Evolutionary conservation across 768 basidiomycete genomes (phyloP).

Genomic region (Russula brevipes): DNA sequence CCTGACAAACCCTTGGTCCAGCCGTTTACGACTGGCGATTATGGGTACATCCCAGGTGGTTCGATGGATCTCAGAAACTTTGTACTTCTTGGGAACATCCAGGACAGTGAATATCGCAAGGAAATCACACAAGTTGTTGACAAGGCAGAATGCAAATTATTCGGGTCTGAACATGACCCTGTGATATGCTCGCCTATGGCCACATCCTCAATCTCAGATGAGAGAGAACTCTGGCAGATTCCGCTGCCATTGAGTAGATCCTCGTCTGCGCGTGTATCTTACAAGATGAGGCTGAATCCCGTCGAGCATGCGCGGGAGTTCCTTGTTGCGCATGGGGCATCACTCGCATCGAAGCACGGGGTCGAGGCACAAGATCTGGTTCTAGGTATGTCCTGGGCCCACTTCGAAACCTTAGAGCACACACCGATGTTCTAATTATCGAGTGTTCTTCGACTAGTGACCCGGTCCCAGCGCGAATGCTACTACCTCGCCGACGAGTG

Average conservation of each 20-base stretch:
- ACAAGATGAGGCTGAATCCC: slow-evolving; percentile 9
- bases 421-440: not conserved
- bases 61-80: slow-evolving; percentile 19
- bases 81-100: slow-evolving; percentile 19
- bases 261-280: slow-evolving; percentile 15
- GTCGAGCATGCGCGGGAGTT: slow-evolving; percentile 22
- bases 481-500: slow-evolving; percentile 20
- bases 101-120: not conserved
- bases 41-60: slow-evolving; percentile 15
- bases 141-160: slow-evolving; percentile 19
- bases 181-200: not conserved
- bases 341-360: slow-evolving; percentile 17
- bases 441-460: slow-evolving; percentile 11
- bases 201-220: slow-evolving; percentile 13
- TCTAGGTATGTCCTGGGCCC: slow-evolving; percentile 3
- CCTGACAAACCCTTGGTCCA: slow-evolving; percentile 4
- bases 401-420: not conserved
- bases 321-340: slow-evolving; percentile 8
- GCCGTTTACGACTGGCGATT: slow-evolving; percentile 17
- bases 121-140: slow-evolving; percentile 3
- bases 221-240: slow-evolving; percentile 22
- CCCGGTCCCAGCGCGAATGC: slow-evolving; percentile 7
- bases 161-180: not conserved
- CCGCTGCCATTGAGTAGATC: slow-evolving; percentile 13
- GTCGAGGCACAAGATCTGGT: slow-evolving; percentile 19